Base-by-base conservation (phyloP, 352 stramenopile species). In the Phytopythium litorale region DNA sequence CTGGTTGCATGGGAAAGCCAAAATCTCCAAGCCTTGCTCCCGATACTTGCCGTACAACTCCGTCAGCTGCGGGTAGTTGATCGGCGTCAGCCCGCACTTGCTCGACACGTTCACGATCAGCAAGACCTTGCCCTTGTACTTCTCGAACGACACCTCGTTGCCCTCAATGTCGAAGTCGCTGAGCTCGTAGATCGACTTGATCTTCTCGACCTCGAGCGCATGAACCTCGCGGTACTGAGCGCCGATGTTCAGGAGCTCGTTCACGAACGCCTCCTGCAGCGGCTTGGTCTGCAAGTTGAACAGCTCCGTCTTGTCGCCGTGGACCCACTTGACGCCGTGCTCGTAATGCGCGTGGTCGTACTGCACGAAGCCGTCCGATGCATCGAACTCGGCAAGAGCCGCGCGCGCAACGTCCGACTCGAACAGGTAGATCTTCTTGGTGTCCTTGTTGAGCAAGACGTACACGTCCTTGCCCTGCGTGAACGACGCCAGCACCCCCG, bases 1-100 rank as follows among this genome's bases (percentile, higher is more conserved):
- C 64, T 96, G 87, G 73, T 96, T 95, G 69, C 82, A 94, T 30
- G 89, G 89, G 71, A 96, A 97, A 0, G 75, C 81, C 28, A 96
- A 65, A 15, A 90, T 60, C 59, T 84, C 75, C 8, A 94, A 69
- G 0, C 80, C 81, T 53, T 79, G 64, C 6, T 73, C 64, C 28
- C 71, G 61, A 65, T 88, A 91, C 60, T 92, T 89, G 54, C 88
- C 74, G 51, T 75, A 66, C 5, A 95, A 56, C 63, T 88, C 70
- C 25, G 67, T 68, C 38, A 95, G 79, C 78, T 97, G 80, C 71
- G 80, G 85, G 81, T 96, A 94, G 71, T 96, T 94, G 56, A 65
- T 67, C 63, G 87, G 82, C 16, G 86, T 92, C 35, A 89, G 71
- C n/a, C 83, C 86, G 79, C 84, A 92, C 79, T 90, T 84, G 16